These are phyloP conservation scores for Trichopus zeylanicus DNA, from an alignment of 116 monocot species.

Conservation along the genomic window DNA sequence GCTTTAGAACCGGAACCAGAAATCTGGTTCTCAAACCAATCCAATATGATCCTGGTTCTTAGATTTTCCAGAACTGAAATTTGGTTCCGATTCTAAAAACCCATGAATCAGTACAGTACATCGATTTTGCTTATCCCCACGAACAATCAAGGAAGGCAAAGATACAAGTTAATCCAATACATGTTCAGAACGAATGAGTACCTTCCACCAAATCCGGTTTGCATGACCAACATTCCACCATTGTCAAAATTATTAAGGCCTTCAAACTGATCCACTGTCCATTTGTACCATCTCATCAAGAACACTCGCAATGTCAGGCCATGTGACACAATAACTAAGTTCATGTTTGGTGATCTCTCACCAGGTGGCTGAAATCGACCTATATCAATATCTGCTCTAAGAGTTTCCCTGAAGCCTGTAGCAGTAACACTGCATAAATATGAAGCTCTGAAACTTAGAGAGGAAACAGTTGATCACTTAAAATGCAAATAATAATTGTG, in stretches of 20 bases:
- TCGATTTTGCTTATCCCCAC: too few species aligned
- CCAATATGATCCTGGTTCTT: too few species aligned
- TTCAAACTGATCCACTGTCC: constrained; percentile 98
- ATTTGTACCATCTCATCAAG: constrained; percentile 98
- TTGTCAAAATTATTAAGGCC: constrained; percentile 74
- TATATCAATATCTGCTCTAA: constrained; percentile 90
- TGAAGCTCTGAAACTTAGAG: constrained; percentile 28
- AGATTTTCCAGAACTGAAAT: too few species aligned
- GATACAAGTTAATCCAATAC: neutral
- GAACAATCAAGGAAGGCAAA: neutral
- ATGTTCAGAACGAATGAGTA: constrained; percentile 11
- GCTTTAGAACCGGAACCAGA: too few species aligned
- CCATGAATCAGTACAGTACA: too few species aligned
- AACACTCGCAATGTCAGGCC: constrained; percentile 86
- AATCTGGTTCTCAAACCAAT: too few species aligned
- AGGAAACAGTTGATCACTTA: constrained; percentile 2
- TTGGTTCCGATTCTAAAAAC: too few species aligned
- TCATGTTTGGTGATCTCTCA: constrained; percentile 73
- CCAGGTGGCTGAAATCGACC: constrained; percentile 91
- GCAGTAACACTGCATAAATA: constrained; percentile 73
- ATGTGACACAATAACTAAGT: constrained; percentile 88
- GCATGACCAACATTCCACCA: constrained; percentile 92
- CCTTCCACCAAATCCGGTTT: constrained; percentile 92
- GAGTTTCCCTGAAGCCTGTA: constrained; percentile 95
- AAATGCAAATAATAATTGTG: too few species aligned